phyloP scores from a whole-genome alignment of 176 grass and related monocot species.

The Aechmea fasciata region DNA sequence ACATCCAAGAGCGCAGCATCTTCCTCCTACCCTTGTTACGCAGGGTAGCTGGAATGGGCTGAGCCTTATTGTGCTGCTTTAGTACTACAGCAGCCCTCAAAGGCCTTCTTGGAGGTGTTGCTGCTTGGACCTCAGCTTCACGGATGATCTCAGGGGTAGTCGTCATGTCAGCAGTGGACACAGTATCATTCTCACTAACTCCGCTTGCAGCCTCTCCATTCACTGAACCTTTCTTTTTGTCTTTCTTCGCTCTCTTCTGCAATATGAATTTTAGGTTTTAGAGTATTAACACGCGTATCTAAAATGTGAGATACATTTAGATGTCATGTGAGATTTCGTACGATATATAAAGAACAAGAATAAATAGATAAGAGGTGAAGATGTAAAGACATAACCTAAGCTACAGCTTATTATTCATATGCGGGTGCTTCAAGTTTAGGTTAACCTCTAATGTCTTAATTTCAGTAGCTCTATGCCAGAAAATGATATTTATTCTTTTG shows the following conservation, averaged over 20 bases:
- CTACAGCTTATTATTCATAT: no score
- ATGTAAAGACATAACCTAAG: no score
- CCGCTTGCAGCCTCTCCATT: conserved; percentile 2
- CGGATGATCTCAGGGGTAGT: neutral
- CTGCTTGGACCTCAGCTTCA: neutral
- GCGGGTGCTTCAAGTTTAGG: no score
- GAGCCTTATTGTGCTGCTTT: neutral
- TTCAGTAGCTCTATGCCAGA: no score
- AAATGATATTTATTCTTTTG: conserved; percentile 1
- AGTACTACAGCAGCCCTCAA: neutral
- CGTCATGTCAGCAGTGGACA: conserved; percentile 1
- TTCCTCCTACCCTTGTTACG: neutral
- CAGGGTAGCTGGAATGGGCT: neutral
- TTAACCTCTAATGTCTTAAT: no score
- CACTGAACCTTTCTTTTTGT: conserved; percentile 27
- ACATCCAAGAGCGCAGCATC: neutral
- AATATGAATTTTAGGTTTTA: conserved; percentile 3
- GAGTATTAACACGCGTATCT: conserved; percentile 10
- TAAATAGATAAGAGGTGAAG: no score
- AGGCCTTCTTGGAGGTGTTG: neutral
- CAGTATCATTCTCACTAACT: conserved; percentile 12
- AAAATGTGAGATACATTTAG: neutral
- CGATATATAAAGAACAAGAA: no score
- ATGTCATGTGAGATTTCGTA: neutral
- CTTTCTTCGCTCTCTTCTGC: conserved; percentile 66